phyloP scores from a whole-genome alignment of 805 yeast species.

The Yarrowia sp. region DNA sequence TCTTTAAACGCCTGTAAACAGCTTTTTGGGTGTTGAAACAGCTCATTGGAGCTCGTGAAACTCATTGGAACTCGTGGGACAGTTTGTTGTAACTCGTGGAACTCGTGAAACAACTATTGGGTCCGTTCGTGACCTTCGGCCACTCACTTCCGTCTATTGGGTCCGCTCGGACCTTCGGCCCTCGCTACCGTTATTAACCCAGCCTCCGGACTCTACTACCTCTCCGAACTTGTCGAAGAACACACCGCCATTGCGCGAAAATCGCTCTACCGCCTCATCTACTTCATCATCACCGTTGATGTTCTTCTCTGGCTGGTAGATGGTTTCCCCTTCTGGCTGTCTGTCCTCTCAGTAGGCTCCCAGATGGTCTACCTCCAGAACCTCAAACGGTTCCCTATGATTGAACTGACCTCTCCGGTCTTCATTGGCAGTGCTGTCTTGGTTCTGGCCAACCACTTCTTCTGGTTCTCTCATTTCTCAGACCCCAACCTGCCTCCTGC shows the following conservation, averaged over 20 bases:
- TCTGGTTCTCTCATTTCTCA: constrained; percentile 87
- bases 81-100: no score
- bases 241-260: constrained; percentile 82
- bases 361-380: constrained; percentile 75
- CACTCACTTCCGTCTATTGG: not conserved
- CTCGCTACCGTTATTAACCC: not conserved
- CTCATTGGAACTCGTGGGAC: no score
- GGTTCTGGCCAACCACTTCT: constrained; percentile 75
- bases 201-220: constrained; percentile 88
- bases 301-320: constrained; percentile 67
- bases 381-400: constrained; percentile 78
- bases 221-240: constrained; percentile 91
- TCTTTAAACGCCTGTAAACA: no score
- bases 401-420: constrained; percentile 65
- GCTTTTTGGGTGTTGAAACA: no score
- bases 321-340: constrained; percentile 69
- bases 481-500: constrained; percentile 63
- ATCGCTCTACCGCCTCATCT: constrained; percentile 61
- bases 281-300: constrained; percentile 54
- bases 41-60: no score
- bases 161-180: no score
- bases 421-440: constrained; percentile 69
- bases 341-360: constrained; percentile 65
- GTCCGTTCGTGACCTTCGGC: no score
- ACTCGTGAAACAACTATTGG: not conserved